phyloP scores from a whole-genome alignment of 2,329 filamentous ascomycete genomes.

The Colletotrichum liaoningense region DNA sequence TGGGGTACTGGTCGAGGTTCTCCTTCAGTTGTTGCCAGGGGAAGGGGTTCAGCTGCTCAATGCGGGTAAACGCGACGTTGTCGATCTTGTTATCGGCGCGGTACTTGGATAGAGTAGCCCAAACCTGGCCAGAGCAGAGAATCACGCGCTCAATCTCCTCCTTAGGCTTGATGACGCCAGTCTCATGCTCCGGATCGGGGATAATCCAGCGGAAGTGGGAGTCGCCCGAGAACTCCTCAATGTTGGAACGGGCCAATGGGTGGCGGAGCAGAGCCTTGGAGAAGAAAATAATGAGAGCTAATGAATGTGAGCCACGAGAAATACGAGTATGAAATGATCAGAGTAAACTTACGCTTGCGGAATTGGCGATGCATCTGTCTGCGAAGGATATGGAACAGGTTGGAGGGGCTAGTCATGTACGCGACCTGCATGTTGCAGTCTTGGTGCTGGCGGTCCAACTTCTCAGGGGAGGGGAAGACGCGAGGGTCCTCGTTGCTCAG shows the following conservation, averaged over 20 bases:
- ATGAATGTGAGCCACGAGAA: conserved; percentile 39
- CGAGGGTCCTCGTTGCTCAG: conserved; percentile 97
- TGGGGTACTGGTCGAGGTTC: conserved; percentile 96
- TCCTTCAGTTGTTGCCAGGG: conserved; percentile 97
- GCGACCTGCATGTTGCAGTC: conserved; percentile 99
- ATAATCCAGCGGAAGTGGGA: conserved; percentile 98
- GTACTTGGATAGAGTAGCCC: conserved; percentile 89
- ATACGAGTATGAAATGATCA: conserved; percentile 5
- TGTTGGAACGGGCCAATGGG: conserved; percentile 86
- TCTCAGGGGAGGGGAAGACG: conserved; percentile 87
- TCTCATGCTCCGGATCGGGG: conserved; percentile 85
- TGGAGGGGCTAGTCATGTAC: conserved; percentile 96
- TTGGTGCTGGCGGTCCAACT: conserved; percentile 96
- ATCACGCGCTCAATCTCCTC: conserved; percentile 95
- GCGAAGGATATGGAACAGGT: conserved; percentile 95
- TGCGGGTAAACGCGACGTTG: conserved; percentile 91
- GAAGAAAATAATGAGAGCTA: conserved; percentile 97
- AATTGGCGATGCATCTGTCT: conserved; percentile 99
- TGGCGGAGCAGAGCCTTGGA: conserved; percentile 96
- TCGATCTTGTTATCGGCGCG: conserved; percentile 87
- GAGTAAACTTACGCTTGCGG: conserved; percentile 85
- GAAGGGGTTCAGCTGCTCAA: conserved; percentile 99
- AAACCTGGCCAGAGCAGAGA: conserved; percentile 95
- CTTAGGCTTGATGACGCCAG: conserved; percentile 77
- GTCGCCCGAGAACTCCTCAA: conserved; percentile 91